Base-by-base conservation (phyloP, 345 rosid species). In the Arabis hirsuta region DNA sequence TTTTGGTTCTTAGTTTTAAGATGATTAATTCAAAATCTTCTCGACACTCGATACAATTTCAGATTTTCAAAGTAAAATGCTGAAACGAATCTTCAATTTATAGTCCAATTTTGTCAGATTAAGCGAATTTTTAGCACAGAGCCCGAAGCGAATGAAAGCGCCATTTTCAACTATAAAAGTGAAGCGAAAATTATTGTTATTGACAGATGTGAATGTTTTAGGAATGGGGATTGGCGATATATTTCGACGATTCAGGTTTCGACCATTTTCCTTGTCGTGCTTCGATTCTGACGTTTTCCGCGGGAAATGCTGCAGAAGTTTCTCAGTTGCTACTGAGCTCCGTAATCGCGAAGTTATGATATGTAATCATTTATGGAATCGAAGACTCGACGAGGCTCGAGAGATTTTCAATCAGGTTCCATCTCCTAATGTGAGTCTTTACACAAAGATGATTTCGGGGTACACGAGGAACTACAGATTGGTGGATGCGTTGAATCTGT, bases 391-490 rank as follows among this genome's bases (percentile, higher is more conserved):
- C 11, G 76, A 76, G 39, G 89, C 90, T 36, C 82, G 88, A 8
- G 7, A 26, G 60, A 0, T 84, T 60, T 76, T 83, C 36, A 79
- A 86, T 55, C 59, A 51, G 67, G 77, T 80, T 61, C 71, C 67
- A 5, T 81, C 57, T 73, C 92, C 85, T 12, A 81, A 57, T 55
- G 77, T 72, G 67, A 81, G 80, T 29, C 66, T 84, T 2, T 86
- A 46, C 80, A 89, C 95, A 3, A 84, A 82, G 81, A 78, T 88
- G 90, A 81, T 92, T 9, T 12, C 41, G 1, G 84, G 82, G 1
- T 85, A 79, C 53, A 59, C 85, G 0, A 74, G 71, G 61, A 79
- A 43, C 22, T 9, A 67, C 3, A 74, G 76, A 67, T 78, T 92
- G 13, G 42, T 12, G 3, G 88, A 81, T 56, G 96, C 98, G 12